phyloP scores from a whole-genome alignment of 2,329 filamentous ascomycete species.

The Penicillium sp. region DNA sequence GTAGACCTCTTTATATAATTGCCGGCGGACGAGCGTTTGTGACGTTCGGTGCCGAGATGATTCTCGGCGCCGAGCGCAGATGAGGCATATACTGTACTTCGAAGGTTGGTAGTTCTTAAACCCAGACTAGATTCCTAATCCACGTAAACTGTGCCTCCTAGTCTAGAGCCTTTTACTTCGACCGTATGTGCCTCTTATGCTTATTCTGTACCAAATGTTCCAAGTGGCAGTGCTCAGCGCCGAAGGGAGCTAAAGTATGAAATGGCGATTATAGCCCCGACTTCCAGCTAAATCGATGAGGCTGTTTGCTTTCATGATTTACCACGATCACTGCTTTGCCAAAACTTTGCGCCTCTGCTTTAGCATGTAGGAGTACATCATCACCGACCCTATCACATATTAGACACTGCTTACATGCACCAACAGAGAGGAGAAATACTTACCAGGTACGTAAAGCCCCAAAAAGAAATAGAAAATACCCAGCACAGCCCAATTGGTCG shows the following conservation, averaged over 20 bases:
- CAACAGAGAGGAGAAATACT: not conserved
- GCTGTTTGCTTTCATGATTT: not conserved
- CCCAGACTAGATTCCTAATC: not conserved
- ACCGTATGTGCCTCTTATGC: not conserved
- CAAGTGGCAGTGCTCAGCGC: not conserved
- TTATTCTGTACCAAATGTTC: not conserved
- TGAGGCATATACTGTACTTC: not conserved
- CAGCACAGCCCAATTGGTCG: conserved; percentile 7
- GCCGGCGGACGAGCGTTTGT: not conserved
- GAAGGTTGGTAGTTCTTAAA: not conserved
- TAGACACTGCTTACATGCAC: not conserved
- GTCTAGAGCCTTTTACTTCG: too few relatives aligned
- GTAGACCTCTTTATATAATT: not conserved
- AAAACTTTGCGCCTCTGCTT: conserved; percentile 29
- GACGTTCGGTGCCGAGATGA: not conserved
- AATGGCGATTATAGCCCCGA: not conserved
- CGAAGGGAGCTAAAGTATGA: not conserved
- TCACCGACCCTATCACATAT: conserved; percentile 21
- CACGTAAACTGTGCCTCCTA: not conserved
- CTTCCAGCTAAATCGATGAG: not conserved
- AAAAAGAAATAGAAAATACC: conserved; percentile 28
- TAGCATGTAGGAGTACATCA: conserved; percentile 35
- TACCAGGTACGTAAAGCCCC: conserved; percentile 29
- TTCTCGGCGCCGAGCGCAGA: not conserved
- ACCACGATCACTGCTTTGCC: not conserved